These are phyloP conservation scores for Arachis hypogaea DNA, from an alignment of 306 rosid genomes.

Conservation along the genomic window DNA sequence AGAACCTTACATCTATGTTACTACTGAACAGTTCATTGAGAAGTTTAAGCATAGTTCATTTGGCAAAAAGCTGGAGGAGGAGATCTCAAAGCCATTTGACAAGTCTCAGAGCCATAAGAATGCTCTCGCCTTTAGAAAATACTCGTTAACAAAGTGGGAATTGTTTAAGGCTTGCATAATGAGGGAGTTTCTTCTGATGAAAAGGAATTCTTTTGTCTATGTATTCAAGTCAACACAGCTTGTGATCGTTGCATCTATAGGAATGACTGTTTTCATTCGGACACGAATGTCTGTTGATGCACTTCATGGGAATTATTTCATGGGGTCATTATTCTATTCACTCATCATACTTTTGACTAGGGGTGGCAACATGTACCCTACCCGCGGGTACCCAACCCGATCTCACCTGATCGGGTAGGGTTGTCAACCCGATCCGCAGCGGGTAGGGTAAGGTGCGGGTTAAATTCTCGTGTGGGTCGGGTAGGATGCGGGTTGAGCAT, in stretches of 20 bases:
- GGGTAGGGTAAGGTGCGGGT: no score
- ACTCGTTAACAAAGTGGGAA: conserved; percentile 56
- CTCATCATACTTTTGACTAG: conserved; percentile 49
- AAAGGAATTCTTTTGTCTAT: conserved; percentile 57
- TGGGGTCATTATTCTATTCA: conserved; percentile 62
- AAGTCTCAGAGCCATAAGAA: conserved; percentile 44
- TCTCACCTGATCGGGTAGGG: no score
- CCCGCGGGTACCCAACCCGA: no score
- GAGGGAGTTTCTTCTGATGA: conserved; percentile 64
- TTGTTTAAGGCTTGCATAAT: conserved; percentile 51
- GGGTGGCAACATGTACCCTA: no score
- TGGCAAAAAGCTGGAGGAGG: conserved; percentile 51
- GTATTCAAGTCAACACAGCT: conserved; percentile 65
- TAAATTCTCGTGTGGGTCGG: no score
- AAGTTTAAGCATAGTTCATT: conserved; percentile 48
- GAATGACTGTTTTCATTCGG: conserved; percentile 64
- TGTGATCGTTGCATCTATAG: conserved; percentile 47
- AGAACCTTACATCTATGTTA: conserved; percentile 44
- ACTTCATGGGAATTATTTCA: conserved; percentile 44
- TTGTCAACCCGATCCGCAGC: no score
- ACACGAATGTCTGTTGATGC: conserved; percentile 51
- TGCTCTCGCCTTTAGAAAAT: conserved; percentile 46
- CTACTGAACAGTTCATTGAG: conserved; percentile 43
- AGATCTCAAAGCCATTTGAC: conserved; percentile 46
- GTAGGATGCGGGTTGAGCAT: no score